Base-by-base conservation (phyloP, 768 basidiomycete species). In the Russula compacta region DNA sequence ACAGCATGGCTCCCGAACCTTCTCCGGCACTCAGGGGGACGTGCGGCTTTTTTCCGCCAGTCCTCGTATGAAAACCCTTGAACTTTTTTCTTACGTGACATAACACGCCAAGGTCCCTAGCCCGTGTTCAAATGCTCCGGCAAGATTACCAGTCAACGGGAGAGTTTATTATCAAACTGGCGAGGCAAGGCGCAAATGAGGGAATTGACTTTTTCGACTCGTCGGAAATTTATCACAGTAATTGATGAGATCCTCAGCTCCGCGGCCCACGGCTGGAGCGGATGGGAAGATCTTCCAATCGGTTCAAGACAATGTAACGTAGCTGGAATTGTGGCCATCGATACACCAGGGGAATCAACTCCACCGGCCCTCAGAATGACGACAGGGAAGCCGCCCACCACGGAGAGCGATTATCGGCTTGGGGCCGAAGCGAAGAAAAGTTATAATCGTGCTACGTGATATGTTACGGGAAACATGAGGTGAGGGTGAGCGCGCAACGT, bases 21-120 rank as follows among this genome's bases (percentile, higher is more conserved):
- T n/a, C 39, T 47, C 39, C 40, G 17, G 39, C 11, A 14, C 43
- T 61, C 51, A 53, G 61, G 61, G 48, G 61, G 36, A 44, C 33
- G 47, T 33, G 46, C 44, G 52, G 29, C n/a, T 19, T 44, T 39
- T 17, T 43, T 42, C 46, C 24, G 33, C 19, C 14, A 40, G 21
- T 44, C 44, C 53, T 24, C 35, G 47, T 43, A 61, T 61, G 60
- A 61, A 61, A n/a, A 44, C 55, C 56, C 50, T 40, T 33, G 40
- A 60, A 39, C 43, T 53, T 53, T 53, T 58, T 51, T 44, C 19
- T 63, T 63, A 63, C 61, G 61, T 63, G 56, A 63, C 54, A 32
- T 17, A 33, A 49, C 61, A 54, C 52, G 56, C 51, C 21, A 62
- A 53, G 61, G 61, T 29, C 51, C 48, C 46, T 55, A 11, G 32